A percentile compares a stretch with the other conserved stretches of the same genome.
These are phyloP conservation scores for Chaetomium olivaceum DNA, from an alignment of 2,329 filamentous ascomycete genomes.

Conservation along the genomic window DNA sequence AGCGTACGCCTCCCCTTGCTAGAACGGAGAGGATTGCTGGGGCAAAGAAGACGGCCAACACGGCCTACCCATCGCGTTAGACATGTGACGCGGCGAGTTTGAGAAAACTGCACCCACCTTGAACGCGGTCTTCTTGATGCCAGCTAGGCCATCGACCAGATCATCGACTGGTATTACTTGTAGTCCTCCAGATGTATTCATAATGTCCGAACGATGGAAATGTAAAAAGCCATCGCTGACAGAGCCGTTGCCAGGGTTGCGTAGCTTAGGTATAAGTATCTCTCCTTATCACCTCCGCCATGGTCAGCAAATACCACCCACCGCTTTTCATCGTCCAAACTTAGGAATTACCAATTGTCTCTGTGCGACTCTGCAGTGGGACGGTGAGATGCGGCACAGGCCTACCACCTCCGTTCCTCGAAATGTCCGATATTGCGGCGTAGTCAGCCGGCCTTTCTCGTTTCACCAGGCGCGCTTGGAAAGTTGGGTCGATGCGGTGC, in stretches of 20 bases:
- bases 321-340: not conserved
- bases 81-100: not conserved
- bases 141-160: not conserved
- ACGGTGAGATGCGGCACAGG: slow-evolving; percentile 4
- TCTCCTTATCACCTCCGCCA: not conserved
- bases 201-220: not conserved
- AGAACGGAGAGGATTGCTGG: slow-evolving; percentile 1
- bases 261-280: not conserved
- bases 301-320: not conserved
- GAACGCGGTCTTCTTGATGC: not conserved
- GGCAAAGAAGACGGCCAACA: not conserved
- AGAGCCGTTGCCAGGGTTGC: not conserved
- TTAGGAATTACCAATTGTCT: not conserved
- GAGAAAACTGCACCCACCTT: not conserved
- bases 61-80: not conserved
- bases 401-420: not conserved
- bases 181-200: not conserved
- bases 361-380: not conserved
- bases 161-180: not conserved
- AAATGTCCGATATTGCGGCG: not conserved
- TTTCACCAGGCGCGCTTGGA: not conserved
- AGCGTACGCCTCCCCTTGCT: not conserved
- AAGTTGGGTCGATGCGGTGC: not conserved
- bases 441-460: not conserved
- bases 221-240: not conserved